Conservation (phyloP, 495 filamentous ascomycete species). For the Lophiotrema nucula region DNA sequence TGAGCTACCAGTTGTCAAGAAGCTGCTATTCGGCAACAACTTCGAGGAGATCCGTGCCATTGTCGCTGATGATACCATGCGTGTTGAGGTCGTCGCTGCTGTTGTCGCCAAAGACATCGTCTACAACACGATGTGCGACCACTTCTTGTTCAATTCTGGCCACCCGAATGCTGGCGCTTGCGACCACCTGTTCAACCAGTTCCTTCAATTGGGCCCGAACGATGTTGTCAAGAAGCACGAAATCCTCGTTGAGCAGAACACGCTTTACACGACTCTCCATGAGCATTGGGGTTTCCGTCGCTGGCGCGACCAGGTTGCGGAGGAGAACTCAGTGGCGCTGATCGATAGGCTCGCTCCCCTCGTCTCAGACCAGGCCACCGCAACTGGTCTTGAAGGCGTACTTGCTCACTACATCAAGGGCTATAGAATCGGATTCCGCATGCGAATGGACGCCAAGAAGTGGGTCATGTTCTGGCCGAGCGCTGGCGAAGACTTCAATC, state of each 20-base stretch:
- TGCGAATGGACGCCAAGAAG: conserved; percentile 19
- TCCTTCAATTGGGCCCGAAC: background rate
- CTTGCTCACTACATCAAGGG: conserved; percentile 2
- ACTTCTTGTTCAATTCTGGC: conserved; percentile 4
- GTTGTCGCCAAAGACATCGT: conserved; percentile 9
- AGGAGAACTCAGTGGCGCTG: background rate
- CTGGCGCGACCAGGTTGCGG: background rate
- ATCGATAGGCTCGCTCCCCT: conserved; percentile 1
- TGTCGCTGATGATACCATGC: background rate
- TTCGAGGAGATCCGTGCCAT: background rate
- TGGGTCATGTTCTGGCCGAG: conserved; percentile 9
- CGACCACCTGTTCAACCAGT: background rate
- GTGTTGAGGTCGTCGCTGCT: background rate
- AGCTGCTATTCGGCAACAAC: background rate
- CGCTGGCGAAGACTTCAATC: background rate
- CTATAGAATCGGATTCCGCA: conserved; percentile 20
- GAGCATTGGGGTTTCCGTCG: background rate
- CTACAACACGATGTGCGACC: conserved; percentile 1
- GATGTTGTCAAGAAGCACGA: conserved; percentile 1
- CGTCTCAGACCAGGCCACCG: background rate
- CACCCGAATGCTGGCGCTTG: background rate
- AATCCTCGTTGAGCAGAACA: conserved; percentile 1
- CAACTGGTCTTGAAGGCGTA: background rate
- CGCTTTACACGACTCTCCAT: conserved; percentile 7
- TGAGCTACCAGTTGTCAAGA: background rate